Evolutionary conservation across 805 yeast species (phyloP).

Genomic region (Candida maesae): DNA sequence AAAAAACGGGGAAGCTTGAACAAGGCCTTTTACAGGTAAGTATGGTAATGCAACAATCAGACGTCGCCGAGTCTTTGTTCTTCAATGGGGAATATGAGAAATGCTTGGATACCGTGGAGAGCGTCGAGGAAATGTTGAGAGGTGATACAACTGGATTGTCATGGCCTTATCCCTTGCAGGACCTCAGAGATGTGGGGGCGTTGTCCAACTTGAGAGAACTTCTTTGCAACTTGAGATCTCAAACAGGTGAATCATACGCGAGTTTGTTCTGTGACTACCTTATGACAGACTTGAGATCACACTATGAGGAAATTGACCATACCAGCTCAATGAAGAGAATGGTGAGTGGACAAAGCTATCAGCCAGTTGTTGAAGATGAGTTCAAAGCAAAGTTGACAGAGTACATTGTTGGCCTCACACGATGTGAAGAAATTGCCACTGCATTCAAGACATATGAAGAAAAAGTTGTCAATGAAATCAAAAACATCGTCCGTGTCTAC

Average conservation of each 20-base stretch:
- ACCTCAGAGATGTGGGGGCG: constrained; percentile 31
- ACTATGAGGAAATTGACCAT: constrained; percentile 46
- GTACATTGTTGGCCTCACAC: constrained; percentile 51
- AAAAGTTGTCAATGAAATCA: constrained; percentile 63
- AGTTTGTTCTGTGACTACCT: constrained; percentile 52
- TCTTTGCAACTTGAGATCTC: constrained; percentile 51
- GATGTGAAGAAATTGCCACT: constrained; percentile 55
- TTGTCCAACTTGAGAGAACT: constrained; percentile 42
- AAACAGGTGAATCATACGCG: constrained; percentile 67
- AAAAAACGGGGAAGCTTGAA: constrained; percentile 60
- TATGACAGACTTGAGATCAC: constrained; percentile 56
- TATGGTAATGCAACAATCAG: constrained; percentile 41
- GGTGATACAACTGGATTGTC: constrained; percentile 42
- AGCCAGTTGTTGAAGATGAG: constrained; percentile 34
- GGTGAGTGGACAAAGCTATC: constrained; percentile 32
- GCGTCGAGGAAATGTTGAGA: constrained; percentile 52
- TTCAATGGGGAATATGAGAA: constrained; percentile 42
- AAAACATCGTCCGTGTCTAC: constrained; percentile 60
- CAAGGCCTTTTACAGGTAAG: constrained; percentile 51
- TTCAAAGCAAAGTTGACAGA: constrained; percentile 42
- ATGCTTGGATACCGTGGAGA: constrained; percentile 55
- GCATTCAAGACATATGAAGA: constrained; percentile 69
- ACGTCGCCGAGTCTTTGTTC: constrained; percentile 45
- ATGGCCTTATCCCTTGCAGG: constrained; percentile 39
- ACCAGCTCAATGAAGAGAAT: constrained; percentile 48